A percentile compares a stretch with the other conserved stretches of the same genome.
Conservation (phyloP, 768 basidiomycete species). For the Baorangia bicolor region DNA sequence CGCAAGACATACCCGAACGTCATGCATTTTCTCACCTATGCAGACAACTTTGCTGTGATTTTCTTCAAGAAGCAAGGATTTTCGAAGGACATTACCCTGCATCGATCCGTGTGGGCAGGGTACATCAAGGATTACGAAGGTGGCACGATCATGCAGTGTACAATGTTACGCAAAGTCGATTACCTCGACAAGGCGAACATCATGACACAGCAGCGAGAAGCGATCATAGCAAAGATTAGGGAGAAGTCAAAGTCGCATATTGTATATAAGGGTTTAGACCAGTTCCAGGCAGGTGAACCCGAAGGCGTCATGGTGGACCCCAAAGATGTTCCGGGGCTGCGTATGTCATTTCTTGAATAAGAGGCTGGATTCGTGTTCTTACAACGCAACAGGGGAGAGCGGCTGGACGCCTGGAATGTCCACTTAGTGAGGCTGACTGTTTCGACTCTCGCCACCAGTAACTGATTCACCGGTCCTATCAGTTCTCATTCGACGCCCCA, state of each 20-base stretch:
- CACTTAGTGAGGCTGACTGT: constrained; percentile 50
- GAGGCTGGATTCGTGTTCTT: constrained; percentile 7
- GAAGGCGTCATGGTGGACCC: constrained; percentile 60
- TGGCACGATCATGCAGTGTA: constrained; percentile 98
- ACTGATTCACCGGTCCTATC: constrained; percentile 6
- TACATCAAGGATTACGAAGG: constrained; percentile 99
- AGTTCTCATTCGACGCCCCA: constrained; percentile 43
- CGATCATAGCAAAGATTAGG: constrained; percentile 85
- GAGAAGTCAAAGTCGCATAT: constrained; percentile 84
- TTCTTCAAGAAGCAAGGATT: constrained; percentile 99
- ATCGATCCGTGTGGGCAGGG: constrained; percentile 90
- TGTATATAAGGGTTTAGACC: constrained; percentile 74
- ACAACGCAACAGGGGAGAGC: constrained; percentile 61
- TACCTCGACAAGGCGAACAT: constrained; percentile 81
- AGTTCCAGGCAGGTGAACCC: constrained; percentile 62
- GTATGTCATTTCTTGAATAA: constrained; percentile 42
- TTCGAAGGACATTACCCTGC: constrained; percentile 94
- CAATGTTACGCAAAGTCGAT: constrained; percentile 88
- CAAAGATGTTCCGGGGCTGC: constrained; percentile 82
- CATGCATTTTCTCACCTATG: constrained; percentile 96
- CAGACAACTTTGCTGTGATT: constrained; percentile 98
- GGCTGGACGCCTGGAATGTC: constrained; percentile 90
- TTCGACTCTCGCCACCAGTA: neutral
- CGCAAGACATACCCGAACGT: constrained; percentile 79
- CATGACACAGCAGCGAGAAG: constrained; percentile 81